Conservation (phyloP, 176 grass and related monocot species). For the Juncus inflexus region DNA sequence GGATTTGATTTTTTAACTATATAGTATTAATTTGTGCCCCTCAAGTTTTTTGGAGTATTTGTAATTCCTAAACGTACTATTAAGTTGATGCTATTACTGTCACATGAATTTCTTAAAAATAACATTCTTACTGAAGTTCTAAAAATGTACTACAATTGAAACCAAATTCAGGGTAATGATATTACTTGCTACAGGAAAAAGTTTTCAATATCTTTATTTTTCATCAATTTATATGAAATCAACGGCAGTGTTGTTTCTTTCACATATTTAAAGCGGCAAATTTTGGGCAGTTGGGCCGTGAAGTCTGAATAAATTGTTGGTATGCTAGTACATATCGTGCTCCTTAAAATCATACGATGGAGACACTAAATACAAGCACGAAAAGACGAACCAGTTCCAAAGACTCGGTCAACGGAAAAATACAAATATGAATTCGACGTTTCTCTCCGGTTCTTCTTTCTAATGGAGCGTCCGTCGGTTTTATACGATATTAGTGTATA, state of each 20-base stretch:
- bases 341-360: neutral
- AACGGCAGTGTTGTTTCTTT: neutral
- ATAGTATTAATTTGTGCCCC: too few species aligned
- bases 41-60: too few species aligned
- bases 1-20: too few species aligned
- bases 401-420: neutral
- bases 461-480: constrained; percentile 3
- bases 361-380: neutral
- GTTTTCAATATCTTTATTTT: constrained; percentile 1
- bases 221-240: neutral
- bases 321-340: too few species aligned
- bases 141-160: too few species aligned
- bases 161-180: too few species aligned
- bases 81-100: too few species aligned
- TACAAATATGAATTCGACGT: neutral
- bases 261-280: neutral
- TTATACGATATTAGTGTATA: neutral
- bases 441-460: neutral
- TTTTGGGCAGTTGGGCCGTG: too few species aligned
- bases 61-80: too few species aligned
- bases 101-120: too few species aligned
- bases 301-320: neutral
- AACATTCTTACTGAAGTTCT: too few species aligned
- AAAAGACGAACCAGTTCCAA: neutral
- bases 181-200: neutral